Percentiles rank a stretch among this genome's conserved stretches.
Conservation (phyloP, 2,329 filamentous ascomycete species). For the Onygenales sp. region DNA sequence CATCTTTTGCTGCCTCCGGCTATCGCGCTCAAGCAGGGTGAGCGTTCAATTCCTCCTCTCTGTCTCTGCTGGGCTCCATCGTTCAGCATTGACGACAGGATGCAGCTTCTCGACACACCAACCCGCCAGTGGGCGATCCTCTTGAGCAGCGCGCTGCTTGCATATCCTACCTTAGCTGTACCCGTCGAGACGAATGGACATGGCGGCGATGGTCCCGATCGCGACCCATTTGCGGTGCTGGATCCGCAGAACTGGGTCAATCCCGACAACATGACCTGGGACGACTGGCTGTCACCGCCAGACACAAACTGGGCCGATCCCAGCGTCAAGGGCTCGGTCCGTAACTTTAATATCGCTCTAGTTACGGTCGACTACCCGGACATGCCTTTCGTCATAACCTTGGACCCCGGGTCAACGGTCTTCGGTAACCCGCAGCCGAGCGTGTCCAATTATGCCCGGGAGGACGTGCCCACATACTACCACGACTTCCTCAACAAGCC, state of each 20-base stretch:
- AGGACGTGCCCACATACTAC: conserved; percentile 10
- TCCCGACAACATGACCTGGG: conserved; percentile 13
- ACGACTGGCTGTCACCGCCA: conserved; percentile 8
- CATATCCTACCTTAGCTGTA: conserved; percentile 2
- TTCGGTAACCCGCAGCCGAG: conserved; percentile 11
- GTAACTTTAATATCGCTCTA: conserved; percentile 13
- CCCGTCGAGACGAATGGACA: neutral
- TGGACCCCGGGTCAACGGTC: conserved; percentile 4
- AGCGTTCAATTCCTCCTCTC: neutral
- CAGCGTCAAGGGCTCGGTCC: conserved; percentile 8
- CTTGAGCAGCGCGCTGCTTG: conserved; percentile 7
- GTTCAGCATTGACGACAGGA: neutral
- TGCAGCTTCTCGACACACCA: conserved; percentile 6
- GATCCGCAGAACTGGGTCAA: conserved; percentile 14
- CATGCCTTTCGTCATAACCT: conserved; percentile 8
- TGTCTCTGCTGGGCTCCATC: neutral
- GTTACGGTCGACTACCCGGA: conserved; percentile 11
- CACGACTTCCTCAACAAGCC: conserved; percentile 13
- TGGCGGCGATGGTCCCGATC: conserved; percentile 3
- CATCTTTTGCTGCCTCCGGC: no score
- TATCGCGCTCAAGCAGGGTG: neutral
- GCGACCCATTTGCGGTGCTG: conserved; percentile 11
- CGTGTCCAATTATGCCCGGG: conserved; percentile 8
- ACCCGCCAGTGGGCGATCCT: neutral
- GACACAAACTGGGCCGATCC: conserved; percentile 12